phyloP scores from a whole-genome alignment of 1,139 yeast species.

The Meyerozyma guilliermondii region DNA sequence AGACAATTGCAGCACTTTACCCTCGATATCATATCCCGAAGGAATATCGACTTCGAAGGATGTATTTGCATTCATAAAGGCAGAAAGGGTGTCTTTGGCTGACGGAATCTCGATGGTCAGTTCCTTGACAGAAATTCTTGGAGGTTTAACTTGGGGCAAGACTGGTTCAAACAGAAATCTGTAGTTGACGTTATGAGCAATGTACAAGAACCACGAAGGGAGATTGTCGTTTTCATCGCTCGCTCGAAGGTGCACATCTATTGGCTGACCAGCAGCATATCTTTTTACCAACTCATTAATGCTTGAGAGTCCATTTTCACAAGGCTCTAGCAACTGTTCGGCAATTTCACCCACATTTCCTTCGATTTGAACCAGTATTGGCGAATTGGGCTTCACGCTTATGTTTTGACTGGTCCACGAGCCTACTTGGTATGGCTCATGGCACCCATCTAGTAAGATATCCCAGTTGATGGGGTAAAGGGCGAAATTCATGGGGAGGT shows the following conservation, averaged over 20 bases:
- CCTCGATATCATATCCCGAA: background rate
- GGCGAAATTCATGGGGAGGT: conserved; percentile 16
- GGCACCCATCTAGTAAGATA: conserved; percentile 22
- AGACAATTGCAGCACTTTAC: background rate
- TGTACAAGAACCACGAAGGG: conserved; percentile 24
- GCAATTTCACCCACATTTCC: conserved; percentile 18
- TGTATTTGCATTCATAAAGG: conserved; percentile 6
- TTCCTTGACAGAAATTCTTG: background rate
- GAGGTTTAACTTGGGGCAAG: background rate
- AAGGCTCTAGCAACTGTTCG: conserved; percentile 13
- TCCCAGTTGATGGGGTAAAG: conserved; percentile 23
- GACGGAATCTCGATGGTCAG: conserved; percentile 9
- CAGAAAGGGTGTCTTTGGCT: conserved; percentile 8
- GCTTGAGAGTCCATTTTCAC: conserved; percentile 15
- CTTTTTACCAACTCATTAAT: conserved; percentile 18
- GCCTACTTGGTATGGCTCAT: conserved; percentile 17
- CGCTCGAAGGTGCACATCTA: conserved; percentile 18
- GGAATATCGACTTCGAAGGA: background rate
- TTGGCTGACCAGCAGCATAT: conserved; percentile 16
- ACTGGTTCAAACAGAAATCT: conserved; percentile 6
- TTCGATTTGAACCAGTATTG: conserved; percentile 10
- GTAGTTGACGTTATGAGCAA: conserved; percentile 12
- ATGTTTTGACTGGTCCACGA: conserved; percentile 17
- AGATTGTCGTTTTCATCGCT: conserved; percentile 12
- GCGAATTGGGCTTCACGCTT: conserved; percentile 13